Percentiles rank a stretch among this genome's conserved stretches.
phyloP scores from a whole-genome alignment of 2,329 filamentous ascomycete genomes.

The Scopulariopsis brevicaulis region DNA sequence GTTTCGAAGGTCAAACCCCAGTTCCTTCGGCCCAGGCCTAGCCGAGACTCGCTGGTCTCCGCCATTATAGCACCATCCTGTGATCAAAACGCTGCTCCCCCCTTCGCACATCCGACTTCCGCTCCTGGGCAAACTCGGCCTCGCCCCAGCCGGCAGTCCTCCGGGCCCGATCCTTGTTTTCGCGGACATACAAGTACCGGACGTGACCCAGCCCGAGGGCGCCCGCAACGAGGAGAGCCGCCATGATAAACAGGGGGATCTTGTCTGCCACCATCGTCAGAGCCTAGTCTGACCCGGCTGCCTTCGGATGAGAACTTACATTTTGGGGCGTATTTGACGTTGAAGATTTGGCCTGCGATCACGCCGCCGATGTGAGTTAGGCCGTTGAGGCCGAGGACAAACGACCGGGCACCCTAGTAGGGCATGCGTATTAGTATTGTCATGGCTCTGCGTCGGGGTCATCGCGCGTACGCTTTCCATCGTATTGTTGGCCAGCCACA shows the following conservation, averaged over 20 bases:
- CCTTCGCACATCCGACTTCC: background rate
- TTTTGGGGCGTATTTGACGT: background rate
- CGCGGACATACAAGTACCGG: background rate
- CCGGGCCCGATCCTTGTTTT: background rate
- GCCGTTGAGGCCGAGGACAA: constrained; percentile 5
- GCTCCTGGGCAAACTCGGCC: background rate
- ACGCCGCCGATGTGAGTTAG: constrained; percentile 31
- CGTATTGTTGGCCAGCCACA: constrained; percentile 33
- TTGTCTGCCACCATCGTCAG: background rate
- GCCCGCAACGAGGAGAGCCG: background rate
- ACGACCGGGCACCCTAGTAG: background rate
- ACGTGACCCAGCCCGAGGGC: background rate
- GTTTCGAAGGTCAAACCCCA: too few species aligned
- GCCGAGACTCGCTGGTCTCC: background rate
- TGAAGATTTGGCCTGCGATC: constrained; percentile 25
- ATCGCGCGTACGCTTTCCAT: constrained; percentile 15
- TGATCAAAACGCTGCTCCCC: background rate
- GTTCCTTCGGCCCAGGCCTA: too few species aligned
- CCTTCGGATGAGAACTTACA: too few species aligned
- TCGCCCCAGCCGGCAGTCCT: background rate
- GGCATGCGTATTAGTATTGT: background rate
- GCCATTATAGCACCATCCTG: background rate
- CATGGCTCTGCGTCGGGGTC: constrained; percentile 20
- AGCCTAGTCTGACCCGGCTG: background rate
- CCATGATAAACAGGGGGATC: background rate